phyloP scores from a whole-genome alignment of 768 basidiomycete species.

The Macrolepiota albuminosa region DNA sequence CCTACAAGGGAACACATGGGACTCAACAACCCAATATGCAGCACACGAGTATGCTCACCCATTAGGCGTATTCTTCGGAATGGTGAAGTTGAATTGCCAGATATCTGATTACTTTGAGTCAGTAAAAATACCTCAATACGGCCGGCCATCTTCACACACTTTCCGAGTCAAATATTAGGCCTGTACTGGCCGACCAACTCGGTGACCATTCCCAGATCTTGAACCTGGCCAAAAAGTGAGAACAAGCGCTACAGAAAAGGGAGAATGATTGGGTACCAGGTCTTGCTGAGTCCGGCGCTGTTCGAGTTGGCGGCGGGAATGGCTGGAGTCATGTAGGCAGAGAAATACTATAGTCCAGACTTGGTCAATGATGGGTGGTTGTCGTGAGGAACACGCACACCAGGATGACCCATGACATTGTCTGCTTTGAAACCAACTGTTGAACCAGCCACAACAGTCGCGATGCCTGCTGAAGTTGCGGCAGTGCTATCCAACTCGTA shows the following conservation, averaged over 20 bases:
- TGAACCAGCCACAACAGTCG: slow-evolving; percentile 27
- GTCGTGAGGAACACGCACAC: slow-evolving; percentile 14
- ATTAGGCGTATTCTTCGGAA: slow-evolving; percentile 27
- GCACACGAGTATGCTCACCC: slow-evolving; percentile 18
- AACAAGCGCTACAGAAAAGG: not conserved
- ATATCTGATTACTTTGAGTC: slow-evolving; percentile 18
- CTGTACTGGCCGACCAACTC: slow-evolving; percentile 24
- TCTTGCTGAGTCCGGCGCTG: slow-evolving; percentile 36
- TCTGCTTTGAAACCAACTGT: slow-evolving; percentile 27
- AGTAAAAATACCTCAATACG: not conserved
- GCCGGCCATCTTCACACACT: slow-evolving; percentile 15
- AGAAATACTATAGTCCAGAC: slow-evolving; percentile 22
- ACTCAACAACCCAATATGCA: not conserved
- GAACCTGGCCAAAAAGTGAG: slow-evolving; percentile 21
- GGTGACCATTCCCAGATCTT: slow-evolving; percentile 39
- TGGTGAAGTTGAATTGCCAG: slow-evolving; percentile 27
- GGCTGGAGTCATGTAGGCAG: slow-evolving; percentile 28
- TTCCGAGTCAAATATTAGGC: slow-evolving; percentile 24
- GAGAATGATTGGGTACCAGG: slow-evolving; percentile 22
- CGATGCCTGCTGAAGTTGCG: slow-evolving; percentile 23
- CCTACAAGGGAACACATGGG: slow-evolving; percentile 1
- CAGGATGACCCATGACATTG: slow-evolving; percentile 31
- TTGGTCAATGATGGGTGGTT: not conserved
- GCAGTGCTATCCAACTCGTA: slow-evolving; percentile 27
- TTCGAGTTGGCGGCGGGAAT: slow-evolving; percentile 29